Evolutionary conservation across 371 early-diverging fungal genomes (phyloP), one percentile per base, ranked within the genome.

Genomic region (Haplosporangium sp.): DNA sequence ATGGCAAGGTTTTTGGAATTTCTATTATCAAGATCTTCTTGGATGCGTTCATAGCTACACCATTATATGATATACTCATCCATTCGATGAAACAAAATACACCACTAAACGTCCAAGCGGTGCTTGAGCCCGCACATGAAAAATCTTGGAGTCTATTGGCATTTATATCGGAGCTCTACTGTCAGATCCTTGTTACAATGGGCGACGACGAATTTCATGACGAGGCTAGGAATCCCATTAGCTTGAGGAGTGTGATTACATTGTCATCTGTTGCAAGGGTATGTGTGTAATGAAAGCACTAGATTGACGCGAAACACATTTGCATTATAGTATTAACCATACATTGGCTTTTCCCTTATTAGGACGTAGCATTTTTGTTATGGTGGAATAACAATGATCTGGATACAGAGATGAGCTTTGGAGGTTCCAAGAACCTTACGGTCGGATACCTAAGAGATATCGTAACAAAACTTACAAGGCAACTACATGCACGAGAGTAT

Each of bases 181-280:
- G 88, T 60, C 88, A 92, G n/a, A 82, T 91, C 71, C 74, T 96
- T 20, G 84, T 92, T 71, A 94, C 94, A 0, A 88, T 95, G 64
- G 93, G 93, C 27, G 97, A 97, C 77, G 93, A 94, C 56, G 96
- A 97, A 82, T 90, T 96, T 69, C 90, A 91, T 71, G 86, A 88
- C 17, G 82, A 85, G 4, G 75, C 77, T 13, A 81, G 81, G 44
- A 88, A 88, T 63, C 88, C 89, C 0, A 71, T 94, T 4, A 58
- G 82, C 17, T 38, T 90, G 10, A 50, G 69, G 4, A 88, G 89
- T 50, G 83, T 93, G 15, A 73, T 91, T 34, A 77, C 76, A 1
- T 60, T 94, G 27, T 88, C 92, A n/a, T 70, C 79, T 15, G 79
- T 88, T 63, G 72, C 91, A 34, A 88, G 89, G 85, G 92, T 93